A percentile compares a stretch with the other conserved stretches of the same genome.
Evolutionary conservation across 371 early-diverging fungal species (phyloP).

Genomic region (Furculomyces boomerangus): DNA sequence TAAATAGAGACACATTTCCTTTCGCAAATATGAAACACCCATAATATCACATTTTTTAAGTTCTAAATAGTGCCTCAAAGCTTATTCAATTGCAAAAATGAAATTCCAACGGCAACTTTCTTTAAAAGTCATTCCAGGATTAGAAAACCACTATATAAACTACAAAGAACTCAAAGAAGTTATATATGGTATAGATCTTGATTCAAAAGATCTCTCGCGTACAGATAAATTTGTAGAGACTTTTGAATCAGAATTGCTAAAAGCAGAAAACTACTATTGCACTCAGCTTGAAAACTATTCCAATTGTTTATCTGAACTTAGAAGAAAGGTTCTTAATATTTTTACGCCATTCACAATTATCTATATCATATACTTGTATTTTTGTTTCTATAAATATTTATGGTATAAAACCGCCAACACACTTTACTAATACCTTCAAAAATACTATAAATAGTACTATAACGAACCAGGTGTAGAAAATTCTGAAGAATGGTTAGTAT

Average conservation of each 20-base stretch:
- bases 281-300: not conserved
- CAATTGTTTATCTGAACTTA: not conserved
- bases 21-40: no score
- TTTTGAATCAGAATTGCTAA: not conserved
- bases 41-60: no score
- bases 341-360: not conserved
- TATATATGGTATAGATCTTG: conserved; percentile 2
- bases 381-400: not conserved
- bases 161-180: conserved; percentile 28
- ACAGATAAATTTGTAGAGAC: not conserved
- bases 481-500: not conserved
- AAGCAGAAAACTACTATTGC: not conserved
- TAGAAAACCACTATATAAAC: conserved; percentile 34
- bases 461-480: no score
- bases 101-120: conserved; percentile 43
- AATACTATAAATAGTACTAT: no score
- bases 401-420: not conserved
- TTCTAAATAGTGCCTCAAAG: no score
- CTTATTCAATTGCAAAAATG: no score
- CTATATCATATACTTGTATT: not conserved
- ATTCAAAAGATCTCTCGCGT: not conserved
- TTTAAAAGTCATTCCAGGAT: conserved; percentile 32
- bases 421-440: not conserved
- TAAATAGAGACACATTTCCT: no score
- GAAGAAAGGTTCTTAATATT: not conserved